These are phyloP conservation scores for Neohortaea acidophila DNA, from an alignment of 495 filamentous ascomycete genomes.

Conservation along the genomic window DNA sequence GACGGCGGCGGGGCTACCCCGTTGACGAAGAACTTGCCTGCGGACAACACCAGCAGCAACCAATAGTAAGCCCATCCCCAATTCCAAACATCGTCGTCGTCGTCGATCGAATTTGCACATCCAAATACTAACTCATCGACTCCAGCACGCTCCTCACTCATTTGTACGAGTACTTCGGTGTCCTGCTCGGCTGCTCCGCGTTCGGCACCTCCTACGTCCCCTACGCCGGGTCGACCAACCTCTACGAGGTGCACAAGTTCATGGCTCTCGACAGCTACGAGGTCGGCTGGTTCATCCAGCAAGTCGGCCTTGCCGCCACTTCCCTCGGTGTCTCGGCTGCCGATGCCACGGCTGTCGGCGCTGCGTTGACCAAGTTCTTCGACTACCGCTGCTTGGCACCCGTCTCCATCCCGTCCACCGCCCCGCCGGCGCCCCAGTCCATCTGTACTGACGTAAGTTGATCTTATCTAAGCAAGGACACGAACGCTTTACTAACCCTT, in stretches of 20 bases:
- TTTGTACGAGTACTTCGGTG: constrained; percentile 39
- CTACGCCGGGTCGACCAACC: constrained; percentile 29
- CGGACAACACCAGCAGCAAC: constrained; percentile 30
- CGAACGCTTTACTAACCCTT: neutral
- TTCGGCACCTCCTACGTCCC: constrained; percentile 30
- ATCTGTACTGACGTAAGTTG: constrained; percentile 3
- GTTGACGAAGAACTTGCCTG: constrained; percentile 35
- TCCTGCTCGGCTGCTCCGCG: constrained; percentile 35
- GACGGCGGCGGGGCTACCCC: constrained; percentile 38
- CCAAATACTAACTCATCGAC: neutral
- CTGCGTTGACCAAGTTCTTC: constrained; percentile 31
- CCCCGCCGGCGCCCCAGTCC: neutral
- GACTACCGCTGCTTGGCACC: constrained; percentile 30
- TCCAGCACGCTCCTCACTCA: constrained; percentile 37
- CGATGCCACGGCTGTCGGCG: constrained; percentile 29
- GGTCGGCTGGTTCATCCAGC: constrained; percentile 38
- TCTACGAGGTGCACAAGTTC: constrained; percentile 39
- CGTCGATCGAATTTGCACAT: too few relatives aligned
- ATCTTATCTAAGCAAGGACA: constrained; percentile 7
- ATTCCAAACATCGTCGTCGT: neutral
- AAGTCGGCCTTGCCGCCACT: constrained; percentile 35
- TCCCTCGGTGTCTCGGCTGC: constrained; percentile 35
- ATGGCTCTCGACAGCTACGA: constrained; percentile 37
- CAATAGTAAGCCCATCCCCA: constrained; percentile 34
- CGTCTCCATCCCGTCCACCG: constrained; percentile 15